phyloP scores from a whole-genome alignment of 345 rosid species.

The Brassica incana region DNA sequence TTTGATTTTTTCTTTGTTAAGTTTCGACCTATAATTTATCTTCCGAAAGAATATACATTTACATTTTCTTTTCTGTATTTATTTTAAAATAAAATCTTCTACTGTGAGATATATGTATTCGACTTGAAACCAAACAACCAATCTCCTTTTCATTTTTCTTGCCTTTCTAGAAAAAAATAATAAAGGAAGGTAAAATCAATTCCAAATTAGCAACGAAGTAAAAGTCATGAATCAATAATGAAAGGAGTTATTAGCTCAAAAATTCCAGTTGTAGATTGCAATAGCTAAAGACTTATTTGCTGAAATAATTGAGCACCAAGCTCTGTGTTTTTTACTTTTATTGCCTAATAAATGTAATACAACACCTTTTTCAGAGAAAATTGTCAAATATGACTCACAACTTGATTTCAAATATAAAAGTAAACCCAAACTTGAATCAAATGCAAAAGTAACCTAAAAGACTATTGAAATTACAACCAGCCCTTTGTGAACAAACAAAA shows the following conservation, averaged over 20 bases:
- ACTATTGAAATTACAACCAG: no score
- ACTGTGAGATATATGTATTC: background rate
- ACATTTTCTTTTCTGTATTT: background rate
- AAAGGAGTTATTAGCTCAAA: conserved; percentile 3
- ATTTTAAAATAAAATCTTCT: background rate
- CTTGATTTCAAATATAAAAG: no score
- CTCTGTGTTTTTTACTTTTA: conserved; percentile 22
- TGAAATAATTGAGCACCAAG: conserved; percentile 20
- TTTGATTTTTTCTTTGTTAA: background rate
- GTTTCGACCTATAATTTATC: background rate
- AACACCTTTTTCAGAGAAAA: background rate
- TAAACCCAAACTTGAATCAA: no score
- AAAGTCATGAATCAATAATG: background rate
- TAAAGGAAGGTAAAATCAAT: background rate
- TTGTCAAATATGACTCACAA: no score
- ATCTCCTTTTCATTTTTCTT: background rate
- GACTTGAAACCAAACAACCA: background rate
- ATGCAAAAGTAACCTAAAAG: no score
- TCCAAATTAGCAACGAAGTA: background rate
- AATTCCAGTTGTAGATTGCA: background rate
- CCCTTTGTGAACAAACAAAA: no score
- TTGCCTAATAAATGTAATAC: background rate
- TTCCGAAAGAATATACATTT: background rate
- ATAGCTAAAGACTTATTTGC: background rate
- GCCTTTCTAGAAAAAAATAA: background rate